These are phyloP conservation scores for Hyphopichia fennica DNA, from an alignment of 1,139 yeast genomes.

Conservation along the genomic window DNA sequence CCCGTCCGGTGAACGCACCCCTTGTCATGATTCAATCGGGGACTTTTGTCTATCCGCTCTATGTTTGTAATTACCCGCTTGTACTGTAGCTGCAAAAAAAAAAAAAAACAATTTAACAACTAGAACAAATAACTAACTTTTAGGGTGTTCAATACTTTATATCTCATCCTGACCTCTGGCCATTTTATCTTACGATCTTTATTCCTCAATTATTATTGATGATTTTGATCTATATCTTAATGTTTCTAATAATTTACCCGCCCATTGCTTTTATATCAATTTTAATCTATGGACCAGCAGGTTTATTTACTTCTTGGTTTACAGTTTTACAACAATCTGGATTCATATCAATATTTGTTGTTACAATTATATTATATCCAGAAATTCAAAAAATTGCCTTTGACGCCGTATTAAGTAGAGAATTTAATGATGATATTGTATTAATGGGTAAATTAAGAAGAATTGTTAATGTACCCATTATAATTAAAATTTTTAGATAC, in stretches of 20 bases:
- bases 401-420: conserved; percentile 54
- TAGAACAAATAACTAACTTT: no score
- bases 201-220: conserved; percentile 53
- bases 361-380: conserved; percentile 55
- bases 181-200: conserved; percentile 44
- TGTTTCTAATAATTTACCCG: conserved; percentile 47
- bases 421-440: conserved; percentile 51
- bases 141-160: conserved; percentile 49
- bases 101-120: background rate
- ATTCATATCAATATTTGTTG: conserved; percentile 49
- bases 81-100: background rate
- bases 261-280: conserved; percentile 45
- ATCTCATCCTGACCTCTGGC: conserved; percentile 51
- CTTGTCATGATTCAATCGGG: conserved; percentile 17
- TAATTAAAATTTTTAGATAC: conserved; percentile 23
- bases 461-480: conserved; percentile 31
- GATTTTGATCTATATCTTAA: conserved; percentile 36
- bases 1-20: conserved; percentile 11
- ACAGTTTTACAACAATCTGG: conserved; percentile 54
- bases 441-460: conserved; percentile 45
- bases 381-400: conserved; percentile 55
- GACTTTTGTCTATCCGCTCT: conserved; percentile 26
- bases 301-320: conserved; percentile 54
- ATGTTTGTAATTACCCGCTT: conserved; percentile 19
- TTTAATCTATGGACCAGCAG: conserved; percentile 55